Conservation (phyloP, 2,329 filamentous ascomycete species). For the Penicillium frequentans region DNA sequence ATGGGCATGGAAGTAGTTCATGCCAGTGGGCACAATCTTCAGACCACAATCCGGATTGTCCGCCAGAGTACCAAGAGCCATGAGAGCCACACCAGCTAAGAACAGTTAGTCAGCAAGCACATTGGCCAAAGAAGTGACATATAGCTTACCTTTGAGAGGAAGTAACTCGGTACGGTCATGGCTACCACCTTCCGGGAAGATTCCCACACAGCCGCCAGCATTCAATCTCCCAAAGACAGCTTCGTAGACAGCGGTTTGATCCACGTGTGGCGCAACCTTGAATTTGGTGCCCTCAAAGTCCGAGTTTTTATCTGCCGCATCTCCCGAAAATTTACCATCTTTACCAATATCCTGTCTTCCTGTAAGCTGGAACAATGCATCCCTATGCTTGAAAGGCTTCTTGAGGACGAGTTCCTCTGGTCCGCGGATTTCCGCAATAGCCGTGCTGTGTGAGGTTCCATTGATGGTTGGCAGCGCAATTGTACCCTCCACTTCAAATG, state of each 20-base stretch:
- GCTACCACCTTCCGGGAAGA: conserved; percentile 95
- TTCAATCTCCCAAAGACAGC: conserved; percentile 84
- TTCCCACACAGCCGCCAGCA: conserved; percentile 84
- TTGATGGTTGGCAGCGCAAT: conserved; percentile 84
- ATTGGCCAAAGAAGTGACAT: neutral
- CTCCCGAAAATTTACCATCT: conserved; percentile 60
- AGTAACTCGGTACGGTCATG: conserved; percentile 91
- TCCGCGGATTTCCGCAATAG: conserved; percentile 78
- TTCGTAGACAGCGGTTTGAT: conserved; percentile 91
- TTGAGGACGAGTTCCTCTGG: conserved; percentile 82
- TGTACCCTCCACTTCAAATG: conserved; percentile 76
- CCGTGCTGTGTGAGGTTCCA: conserved; percentile 75
- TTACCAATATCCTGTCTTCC: conserved; percentile 71
- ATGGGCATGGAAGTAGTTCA: conserved; percentile 99
- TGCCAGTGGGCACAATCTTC: conserved; percentile 93
- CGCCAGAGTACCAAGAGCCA: conserved; percentile 88
- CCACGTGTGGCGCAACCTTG: conserved; percentile 87
- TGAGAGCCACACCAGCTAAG: conserved; percentile 87
- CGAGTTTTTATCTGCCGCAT: conserved; percentile 54
- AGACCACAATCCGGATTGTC: conserved; percentile 83
- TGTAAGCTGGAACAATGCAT: conserved; percentile 77
- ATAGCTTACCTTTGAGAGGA: conserved; percentile 68
- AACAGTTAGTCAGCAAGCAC: neutral
- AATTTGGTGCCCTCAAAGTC: conserved; percentile 77
- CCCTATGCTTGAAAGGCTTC: conserved; percentile 77